Percentiles rank a stretch among this genome's conserved stretches.
These are phyloP conservation scores for Beauveria medogensis DNA, from an alignment of 2,329 filamentous ascomycete species.

Conservation along the genomic window DNA sequence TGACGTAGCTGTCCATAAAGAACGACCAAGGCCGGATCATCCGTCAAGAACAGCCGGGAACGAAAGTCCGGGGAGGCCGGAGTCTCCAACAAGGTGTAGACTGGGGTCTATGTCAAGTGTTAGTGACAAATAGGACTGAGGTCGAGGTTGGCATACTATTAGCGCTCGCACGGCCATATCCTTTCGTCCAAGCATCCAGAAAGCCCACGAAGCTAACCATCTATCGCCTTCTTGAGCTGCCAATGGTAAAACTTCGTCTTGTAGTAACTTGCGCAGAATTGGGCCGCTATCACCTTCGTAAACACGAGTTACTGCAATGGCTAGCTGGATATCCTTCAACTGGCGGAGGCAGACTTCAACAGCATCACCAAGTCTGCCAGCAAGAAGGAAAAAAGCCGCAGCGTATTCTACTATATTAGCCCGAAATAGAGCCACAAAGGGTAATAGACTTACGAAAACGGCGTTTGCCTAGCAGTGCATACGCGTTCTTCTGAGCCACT, in stretches of 20 bases:
- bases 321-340: slow-evolving; percentile 80
- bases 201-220: slow-evolving; percentile 93
- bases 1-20: slow-evolving; percentile 81
- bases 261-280: slow-evolving; percentile 63
- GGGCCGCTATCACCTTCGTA: slow-evolving; percentile 80
- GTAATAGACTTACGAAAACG: slow-evolving; percentile 58
- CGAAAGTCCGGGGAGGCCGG: slow-evolving; percentile 61
- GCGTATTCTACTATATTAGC: slow-evolving; percentile 64
- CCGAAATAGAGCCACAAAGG: not conserved
- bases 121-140: not conserved
- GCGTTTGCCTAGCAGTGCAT: slow-evolving; percentile 83
- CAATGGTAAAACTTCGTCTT: slow-evolving; percentile 68
- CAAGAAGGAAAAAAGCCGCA: slow-evolving; percentile 89
- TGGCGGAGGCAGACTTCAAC: slow-evolving; percentile 81
- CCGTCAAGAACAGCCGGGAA: slow-evolving; percentile 73
- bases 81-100: slow-evolving; percentile 64
- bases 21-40: slow-evolving; percentile 82
- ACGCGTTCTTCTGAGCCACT: slow-evolving; percentile 89
- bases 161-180: slow-evolving; percentile 80
- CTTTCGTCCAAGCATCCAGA: slow-evolving; percentile 77
- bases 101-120: slow-evolving; percentile 53
- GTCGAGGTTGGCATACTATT: slow-evolving; percentile 52
- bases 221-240: slow-evolving; percentile 78
- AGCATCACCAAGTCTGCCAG: slow-evolving; percentile 75
- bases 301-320: slow-evolving; percentile 77